Conservation (phyloP, 169 alveolate species). For the Plasmodium yoelii region DNA sequence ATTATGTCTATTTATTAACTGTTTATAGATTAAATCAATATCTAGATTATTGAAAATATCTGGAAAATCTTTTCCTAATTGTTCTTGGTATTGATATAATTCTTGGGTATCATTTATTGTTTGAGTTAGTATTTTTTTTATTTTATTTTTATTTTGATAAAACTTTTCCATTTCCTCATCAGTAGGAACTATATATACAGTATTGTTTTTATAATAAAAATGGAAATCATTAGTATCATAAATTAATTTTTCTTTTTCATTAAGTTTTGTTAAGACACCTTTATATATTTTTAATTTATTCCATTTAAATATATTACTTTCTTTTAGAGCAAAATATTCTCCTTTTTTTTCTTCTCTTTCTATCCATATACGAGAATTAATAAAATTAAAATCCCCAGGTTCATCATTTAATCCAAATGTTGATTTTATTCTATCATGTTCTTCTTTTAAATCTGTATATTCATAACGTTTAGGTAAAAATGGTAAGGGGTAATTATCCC, state of each 20-base stretch:
- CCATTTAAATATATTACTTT: slow-evolving; percentile 87
- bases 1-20: slow-evolving; percentile 60
- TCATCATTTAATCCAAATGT: slow-evolving; percentile 87
- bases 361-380: slow-evolving; percentile 86
- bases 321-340: slow-evolving; percentile 90
- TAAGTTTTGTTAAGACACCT: slow-evolving; percentile 77
- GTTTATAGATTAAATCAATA: slow-evolving; percentile 58
- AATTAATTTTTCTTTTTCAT: slow-evolving; percentile 77
- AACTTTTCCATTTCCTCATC: slow-evolving; percentile 80
- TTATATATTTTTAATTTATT: slow-evolving; percentile 82
- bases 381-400: slow-evolving; percentile 85
- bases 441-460: slow-evolving; percentile 76
- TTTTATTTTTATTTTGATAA: slow-evolving; percentile 80
- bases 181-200: slow-evolving; percentile 83
- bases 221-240: slow-evolving; percentile 86
- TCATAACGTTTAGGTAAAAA: slow-evolving; percentile 67
- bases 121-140: slow-evolving; percentile 74
- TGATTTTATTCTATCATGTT: slow-evolving; percentile 72
- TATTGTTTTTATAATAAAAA: slow-evolving; percentile 82
- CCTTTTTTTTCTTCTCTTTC: slow-evolving; percentile 84
- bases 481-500: slow-evolving; percentile 80
- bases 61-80: slow-evolving; percentile 55
- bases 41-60: slow-evolving; percentile 46
- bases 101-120: slow-evolving; percentile 63
- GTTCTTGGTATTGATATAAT: slow-evolving; percentile 64